Base-by-base conservation (phyloP, 2,329 filamentous ascomycete species). In the Emmonsiellopsis sp. region DNA sequence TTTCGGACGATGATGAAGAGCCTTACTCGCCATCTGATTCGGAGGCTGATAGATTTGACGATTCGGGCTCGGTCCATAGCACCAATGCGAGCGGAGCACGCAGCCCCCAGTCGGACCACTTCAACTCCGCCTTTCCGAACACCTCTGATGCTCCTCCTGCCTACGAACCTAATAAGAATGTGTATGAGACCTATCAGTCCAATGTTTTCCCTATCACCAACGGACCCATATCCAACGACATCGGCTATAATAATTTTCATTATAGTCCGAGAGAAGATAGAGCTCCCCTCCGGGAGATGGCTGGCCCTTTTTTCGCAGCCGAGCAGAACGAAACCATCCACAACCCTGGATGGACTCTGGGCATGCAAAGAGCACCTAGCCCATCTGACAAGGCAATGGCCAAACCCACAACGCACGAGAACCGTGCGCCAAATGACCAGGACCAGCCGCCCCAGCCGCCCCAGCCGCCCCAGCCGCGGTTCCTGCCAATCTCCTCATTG, bases 361-460 rank as follows among this genome's bases (percentile, higher is more conserved):
- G 32, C 13, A 16, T 30, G 43, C 50, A 20, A 38, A 58, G 68
- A 46, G 60, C 64, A 11, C 63, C 66, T 44, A 71, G 69, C 58
- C 70, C 68, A 48, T 70, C 69, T 7, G 68, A 71, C 56, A 67
- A 67, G 16, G 69, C 69, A 43, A 67, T 71, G 64, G 65, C 63
- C 16, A 71, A 70, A 38, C 51, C 51, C 9, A 11, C 26, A 6
- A n/a, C 11, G 5, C n/a, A n/a, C 37, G 48, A 34, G n/a, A n/a
- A 34, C 8, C 31, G 16, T 34, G 11, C 8, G 15, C n/a, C 45
- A 15, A 13, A 20, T 9, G 5, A n/a, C 16, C 32, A 48, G 10
- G 31, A 37, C 32, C 35, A 34, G n/a, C 13, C 11, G 2, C 9
- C 35, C 35, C 35, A 38, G 13, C 9, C 35, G 35, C 13, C n/a